Percentiles rank a stretch among this genome's conserved stretches.
phyloP scores from a whole-genome alignment of 768 basidiomycete genomes.

The Chalciporus piperatus region DNA sequence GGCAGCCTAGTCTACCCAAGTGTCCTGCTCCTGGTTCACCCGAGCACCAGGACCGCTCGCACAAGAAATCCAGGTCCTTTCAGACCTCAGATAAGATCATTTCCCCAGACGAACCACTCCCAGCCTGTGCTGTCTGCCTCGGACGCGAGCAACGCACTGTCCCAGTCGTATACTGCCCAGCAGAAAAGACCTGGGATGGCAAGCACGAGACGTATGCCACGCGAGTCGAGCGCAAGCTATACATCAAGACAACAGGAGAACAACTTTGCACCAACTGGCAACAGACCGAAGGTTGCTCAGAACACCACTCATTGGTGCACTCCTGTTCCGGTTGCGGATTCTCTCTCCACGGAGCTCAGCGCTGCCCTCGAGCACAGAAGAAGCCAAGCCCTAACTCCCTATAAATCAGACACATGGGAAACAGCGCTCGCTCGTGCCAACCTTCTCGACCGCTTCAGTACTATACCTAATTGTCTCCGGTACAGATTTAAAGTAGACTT shows the following conservation, averaged over 20 bases:
- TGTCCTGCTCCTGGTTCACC: background rate
- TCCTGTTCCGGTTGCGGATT: slow-evolving; percentile 4
- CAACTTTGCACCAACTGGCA: slow-evolving; percentile 1
- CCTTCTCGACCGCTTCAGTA: background rate
- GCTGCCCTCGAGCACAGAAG: slow-evolving; percentile 9
- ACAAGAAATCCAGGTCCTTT: background rate
- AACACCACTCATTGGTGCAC: background rate
- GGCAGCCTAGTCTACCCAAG: background rate
- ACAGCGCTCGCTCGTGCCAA: background rate
- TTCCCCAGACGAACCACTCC: background rate
- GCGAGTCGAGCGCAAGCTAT: background rate
- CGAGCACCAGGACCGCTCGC: background rate
- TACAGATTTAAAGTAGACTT: slow-evolving; percentile 3
- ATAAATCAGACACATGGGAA: slow-evolving; percentile 1
- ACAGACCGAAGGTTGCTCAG: background rate
- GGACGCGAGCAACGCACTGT: background rate
- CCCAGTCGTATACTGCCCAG: background rate
- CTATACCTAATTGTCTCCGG: background rate
- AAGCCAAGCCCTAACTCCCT: slow-evolving; percentile 1
- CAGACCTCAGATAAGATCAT: background rate
- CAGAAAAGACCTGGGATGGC: background rate
- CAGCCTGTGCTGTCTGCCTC: background rate
- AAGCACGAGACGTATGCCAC: background rate
- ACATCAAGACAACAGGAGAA: background rate
- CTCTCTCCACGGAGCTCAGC: slow-evolving; percentile 2